Evolutionary conservation across 169 alveolate genomes (phyloP), one percentile per base, ranked within the genome.

Genomic region (Pseudocohnilembus persalinus): DNA sequence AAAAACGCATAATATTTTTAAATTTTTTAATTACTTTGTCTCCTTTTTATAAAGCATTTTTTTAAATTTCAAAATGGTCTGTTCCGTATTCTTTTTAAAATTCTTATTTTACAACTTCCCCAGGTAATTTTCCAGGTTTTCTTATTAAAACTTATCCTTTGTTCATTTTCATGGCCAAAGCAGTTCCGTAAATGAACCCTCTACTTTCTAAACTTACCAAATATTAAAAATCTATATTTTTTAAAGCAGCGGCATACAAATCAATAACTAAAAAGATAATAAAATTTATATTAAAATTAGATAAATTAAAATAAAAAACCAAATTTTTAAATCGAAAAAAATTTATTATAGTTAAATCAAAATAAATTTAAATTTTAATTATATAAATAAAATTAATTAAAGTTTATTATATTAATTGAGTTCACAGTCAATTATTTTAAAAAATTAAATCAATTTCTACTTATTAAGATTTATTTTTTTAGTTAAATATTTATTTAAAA

Each of bases 181-280:
- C 75, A 0, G 91, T 87, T 72, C 94, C 96, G 29, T 90, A 73
- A n/a, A 92, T 31, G 83, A 92, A 92, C n/a, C 96, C 96, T 83
- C 96, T 84, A 4, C 94, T 74, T 84, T 92, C 96, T 29, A 92
- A 76, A 29, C 92, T 92, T 31, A 91, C 92, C 16, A 92, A 26
- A 75, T 79, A 74, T 73, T 89, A 91, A 76, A 88, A 77, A 28
- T 91, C 91, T 27, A 82, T 68, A 1, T 84, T 83, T 30, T 65
- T 65, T n/a, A 88, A 27, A n/a, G 77, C 74, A 49, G 27, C 24
- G 30, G 63, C 86, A 28, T 79, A 32, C 25, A 76, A 89, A 73
- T 84, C 88, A 0, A 82, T 73, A 15, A 84, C 68, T 49, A 49
- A n/a, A n/a, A n/a, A n/a, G n/a, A n/a, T n/a, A n/a, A n/a, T n/a